Evolutionary conservation across 1,284 basidiomycete genomes (phyloP), one percentile per base, ranked within the genome.

Genomic region (Malassezia slooffiae): DNA sequence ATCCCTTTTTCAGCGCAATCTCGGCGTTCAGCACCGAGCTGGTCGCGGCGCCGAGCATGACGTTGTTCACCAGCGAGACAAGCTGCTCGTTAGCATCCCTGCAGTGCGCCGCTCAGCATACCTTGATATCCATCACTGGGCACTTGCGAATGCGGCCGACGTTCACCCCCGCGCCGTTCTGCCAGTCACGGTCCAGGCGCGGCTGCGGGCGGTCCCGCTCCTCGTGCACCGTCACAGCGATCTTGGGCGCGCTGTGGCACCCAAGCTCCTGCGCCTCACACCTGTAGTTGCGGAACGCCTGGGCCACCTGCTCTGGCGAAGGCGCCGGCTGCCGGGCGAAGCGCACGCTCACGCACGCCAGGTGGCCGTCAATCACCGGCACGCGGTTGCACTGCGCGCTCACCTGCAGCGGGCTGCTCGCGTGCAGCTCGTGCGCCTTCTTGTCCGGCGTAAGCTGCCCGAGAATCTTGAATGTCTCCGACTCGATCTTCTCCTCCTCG

Each of bases 1-100:
- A 73, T 10, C 85, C 86, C 72, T 84, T 87, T 43, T 83, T 72
- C 4, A 91, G 79, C n/a, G 89, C 90, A 29, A 85, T 74, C 75
- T 97, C 91, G 4, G 91, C 93, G 70, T 97, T 97, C 70, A 97
- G 91, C 70, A 99, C 86, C 50, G 85, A 89, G 60, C 84, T 88
- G 34, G 93, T 97, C 38, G 93, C 91, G 9, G 91, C 91, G 6
- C 93, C 91, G 56, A 97, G 85, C 60, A 82, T 82, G 52, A 96
- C 90, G 66, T 97, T 97, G 72, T 96, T 93, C 51, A 82, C 79
- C 46, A 99, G 75, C 34, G 88, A 85, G 30, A 96, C 84, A 70
- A 97, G 95, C 75, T n/a, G 78, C 41, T 32, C 8, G 8, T n/a
- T 19, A 32, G 30, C 30, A 8, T 28, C 10, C 9, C 9, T 9